These are phyloP conservation scores for Euphorbia tirucalli DNA, from an alignment of 345 rosid genomes.

Conservation along the genomic window DNA sequence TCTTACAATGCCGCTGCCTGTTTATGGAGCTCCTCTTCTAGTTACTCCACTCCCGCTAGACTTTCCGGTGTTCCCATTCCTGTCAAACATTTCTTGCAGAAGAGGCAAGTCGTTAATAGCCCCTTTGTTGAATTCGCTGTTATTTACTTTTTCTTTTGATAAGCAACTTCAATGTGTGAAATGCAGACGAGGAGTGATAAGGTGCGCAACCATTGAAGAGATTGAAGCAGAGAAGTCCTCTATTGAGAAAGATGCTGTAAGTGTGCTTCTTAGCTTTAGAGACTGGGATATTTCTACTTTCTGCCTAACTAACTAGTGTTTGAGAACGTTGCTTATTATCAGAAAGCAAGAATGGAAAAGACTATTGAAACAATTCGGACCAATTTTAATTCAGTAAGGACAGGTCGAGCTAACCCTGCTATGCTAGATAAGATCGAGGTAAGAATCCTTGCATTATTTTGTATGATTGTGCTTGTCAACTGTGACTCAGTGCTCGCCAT, in stretches of 20 bases:
- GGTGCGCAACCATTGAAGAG: constrained; percentile 85
- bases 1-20: constrained; percentile 14
- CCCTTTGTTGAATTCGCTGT: not conserved
- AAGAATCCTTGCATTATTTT: not conserved
- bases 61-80: constrained; percentile 29
- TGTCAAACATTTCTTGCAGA: constrained; percentile 37
- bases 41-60: constrained; percentile 24
- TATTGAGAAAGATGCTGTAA: constrained; percentile 76
- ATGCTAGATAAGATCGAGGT: constrained; percentile 93
- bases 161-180: not conserved
- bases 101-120: constrained; percentile 41
- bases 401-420: constrained; percentile 78
- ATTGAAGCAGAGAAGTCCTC: constrained; percentile 77
- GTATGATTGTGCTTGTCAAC: not conserved
- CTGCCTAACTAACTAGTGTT: not conserved
- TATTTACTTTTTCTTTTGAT: not conserved
- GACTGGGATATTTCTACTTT: not conserved
- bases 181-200: constrained; percentile 53
- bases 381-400: constrained; percentile 81
- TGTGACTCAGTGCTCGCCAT: no score
- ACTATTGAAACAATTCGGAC: constrained; percentile 68
- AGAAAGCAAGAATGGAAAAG: constrained; percentile 94
- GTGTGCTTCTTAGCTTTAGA: constrained; percentile 18
- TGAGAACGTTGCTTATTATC: constrained; percentile 13
- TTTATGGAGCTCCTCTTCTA: constrained; percentile 37